Conservation (phyloP, 768 basidiomycete species). For the Leccinum imitatum region DNA sequence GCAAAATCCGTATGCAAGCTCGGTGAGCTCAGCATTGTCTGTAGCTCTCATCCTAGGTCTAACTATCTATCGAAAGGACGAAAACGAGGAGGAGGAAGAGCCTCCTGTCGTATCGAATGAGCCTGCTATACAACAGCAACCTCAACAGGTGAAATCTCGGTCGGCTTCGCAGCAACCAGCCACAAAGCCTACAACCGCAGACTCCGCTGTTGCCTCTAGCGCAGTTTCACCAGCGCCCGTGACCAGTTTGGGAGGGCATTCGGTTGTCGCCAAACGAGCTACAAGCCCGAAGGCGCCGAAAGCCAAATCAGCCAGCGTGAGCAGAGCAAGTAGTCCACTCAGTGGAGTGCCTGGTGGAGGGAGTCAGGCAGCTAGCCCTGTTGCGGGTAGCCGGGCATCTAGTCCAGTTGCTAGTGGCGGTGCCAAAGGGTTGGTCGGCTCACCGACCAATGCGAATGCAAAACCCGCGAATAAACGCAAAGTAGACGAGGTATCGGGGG, state of each 20-base stretch:
- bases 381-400: constrained; percentile 35
- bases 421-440: constrained; percentile 22
- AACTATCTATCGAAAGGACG: constrained; percentile 41
- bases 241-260: constrained; percentile 69
- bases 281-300: constrained; percentile 78
- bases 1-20: constrained; percentile 75
- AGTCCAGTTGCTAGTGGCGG: constrained; percentile 30
- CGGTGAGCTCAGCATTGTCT: constrained; percentile 44
- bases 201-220: constrained; percentile 43
- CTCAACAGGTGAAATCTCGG: constrained; percentile 47
- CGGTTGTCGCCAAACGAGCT: constrained; percentile 78
- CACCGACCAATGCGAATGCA: constrained; percentile 35
- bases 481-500: constrained; percentile 40
- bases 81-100: constrained; percentile 79
- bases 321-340: constrained; percentile 62
- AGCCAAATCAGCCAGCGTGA: constrained; percentile 44
- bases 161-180: constrained; percentile 39
- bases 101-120: constrained; percentile 40
- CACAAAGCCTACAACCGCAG: constrained; percentile 34
- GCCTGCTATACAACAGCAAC: constrained; percentile 42
- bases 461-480: constrained; percentile 60
- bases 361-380: constrained; percentile 55
- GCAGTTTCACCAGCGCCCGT: constrained; percentile 53
- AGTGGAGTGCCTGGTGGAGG: constrained; percentile 34
- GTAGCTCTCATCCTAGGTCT: neutral